Percentiles rank a stretch among this genome's conserved stretches.
These are phyloP conservation scores for Tetracladium setigerum DNA, from an alignment of 495 filamentous ascomycete genomes.

Conservation along the genomic window DNA sequence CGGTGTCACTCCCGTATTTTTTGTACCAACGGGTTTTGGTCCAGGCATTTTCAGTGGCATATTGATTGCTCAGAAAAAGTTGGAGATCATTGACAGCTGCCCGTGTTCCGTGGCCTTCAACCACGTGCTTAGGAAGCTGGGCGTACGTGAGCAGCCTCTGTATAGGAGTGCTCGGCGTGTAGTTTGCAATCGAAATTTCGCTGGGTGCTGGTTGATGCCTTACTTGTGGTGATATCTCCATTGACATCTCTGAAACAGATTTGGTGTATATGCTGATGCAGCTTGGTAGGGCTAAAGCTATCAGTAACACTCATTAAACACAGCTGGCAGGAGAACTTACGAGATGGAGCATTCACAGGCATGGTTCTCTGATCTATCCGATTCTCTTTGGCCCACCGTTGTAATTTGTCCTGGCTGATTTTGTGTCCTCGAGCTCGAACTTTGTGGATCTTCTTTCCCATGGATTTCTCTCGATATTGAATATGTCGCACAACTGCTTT, in stretches of 20 bases:
- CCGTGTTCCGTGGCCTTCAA: constrained; percentile 5
- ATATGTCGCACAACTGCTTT: constrained; percentile 3
- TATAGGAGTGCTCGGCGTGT: not conserved
- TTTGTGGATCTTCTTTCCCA: not conserved
- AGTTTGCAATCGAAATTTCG: not conserved
- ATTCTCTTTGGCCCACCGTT: constrained; percentile 4
- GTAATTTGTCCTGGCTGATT: not conserved
- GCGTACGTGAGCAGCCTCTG: constrained; percentile 7
- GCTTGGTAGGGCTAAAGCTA: constrained; percentile 6
- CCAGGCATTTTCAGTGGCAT: not conserved
- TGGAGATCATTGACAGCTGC: constrained; percentile 9
- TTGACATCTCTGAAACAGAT: not conserved
- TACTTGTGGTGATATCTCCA: too few species aligned
- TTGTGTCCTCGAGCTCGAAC: constrained; percentile 3
- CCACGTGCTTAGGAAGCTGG: not conserved
- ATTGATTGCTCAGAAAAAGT: not conserved
- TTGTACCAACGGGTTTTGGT: too few species aligned
- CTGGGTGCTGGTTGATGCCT: not conserved
- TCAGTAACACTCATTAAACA: not conserved
- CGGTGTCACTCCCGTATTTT: too few species aligned
- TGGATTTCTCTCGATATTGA: constrained; percentile 1
- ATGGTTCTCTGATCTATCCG: constrained; percentile 1
- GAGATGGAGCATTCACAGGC: not conserved
- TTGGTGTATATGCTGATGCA: constrained; percentile 5
- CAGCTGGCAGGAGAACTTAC: constrained; percentile 3